These are phyloP conservation scores for Aspergillus caelatus DNA, from an alignment of 2,329 filamentous ascomycete genomes.

Conservation along the genomic window DNA sequence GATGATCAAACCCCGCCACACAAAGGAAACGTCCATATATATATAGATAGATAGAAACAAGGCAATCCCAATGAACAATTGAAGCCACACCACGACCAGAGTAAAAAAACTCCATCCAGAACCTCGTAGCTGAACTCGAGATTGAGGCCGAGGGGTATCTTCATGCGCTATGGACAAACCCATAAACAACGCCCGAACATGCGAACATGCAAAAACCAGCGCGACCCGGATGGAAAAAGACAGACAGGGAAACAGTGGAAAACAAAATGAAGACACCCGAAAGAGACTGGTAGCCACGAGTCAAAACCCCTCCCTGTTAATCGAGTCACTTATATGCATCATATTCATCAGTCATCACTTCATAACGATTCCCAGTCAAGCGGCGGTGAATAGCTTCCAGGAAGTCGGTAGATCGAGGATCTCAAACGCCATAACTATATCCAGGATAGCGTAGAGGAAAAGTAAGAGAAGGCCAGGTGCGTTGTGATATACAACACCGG, in stretches of 20 bases:
- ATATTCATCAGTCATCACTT: conserved; percentile 42
- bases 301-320: conserved; percentile 22
- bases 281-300: conserved; percentile 19
- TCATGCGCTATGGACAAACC: conserved; percentile 37
- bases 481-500: conserved; percentile 21
- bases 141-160: conserved; percentile 37
- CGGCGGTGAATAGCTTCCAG: conserved; percentile 19
- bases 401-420: conserved; percentile 19
- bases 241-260: conserved; percentile 7
- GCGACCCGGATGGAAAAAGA: conserved; percentile 1
- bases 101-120: conserved; percentile 27
- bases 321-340: conserved; percentile 36
- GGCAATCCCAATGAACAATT: conserved; percentile 17
- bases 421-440: conserved; percentile 21
- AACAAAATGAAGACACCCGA: conserved; percentile 13
- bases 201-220: conserved; percentile 22
- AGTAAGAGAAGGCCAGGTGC: conserved; percentile 18
- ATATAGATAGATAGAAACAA: conserved; percentile 17
- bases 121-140: conserved; percentile 26
- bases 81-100: conserved; percentile 29
- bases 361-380: conserved; percentile 30
- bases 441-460: conserved; percentile 16
- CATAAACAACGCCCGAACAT: conserved; percentile 33
- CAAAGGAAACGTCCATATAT: conserved; percentile 6
- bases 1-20: not conserved